These are phyloP conservation scores for Hippophae gyantsensis DNA, from an alignment of 306 rosid species.

Conservation along the genomic window DNA sequence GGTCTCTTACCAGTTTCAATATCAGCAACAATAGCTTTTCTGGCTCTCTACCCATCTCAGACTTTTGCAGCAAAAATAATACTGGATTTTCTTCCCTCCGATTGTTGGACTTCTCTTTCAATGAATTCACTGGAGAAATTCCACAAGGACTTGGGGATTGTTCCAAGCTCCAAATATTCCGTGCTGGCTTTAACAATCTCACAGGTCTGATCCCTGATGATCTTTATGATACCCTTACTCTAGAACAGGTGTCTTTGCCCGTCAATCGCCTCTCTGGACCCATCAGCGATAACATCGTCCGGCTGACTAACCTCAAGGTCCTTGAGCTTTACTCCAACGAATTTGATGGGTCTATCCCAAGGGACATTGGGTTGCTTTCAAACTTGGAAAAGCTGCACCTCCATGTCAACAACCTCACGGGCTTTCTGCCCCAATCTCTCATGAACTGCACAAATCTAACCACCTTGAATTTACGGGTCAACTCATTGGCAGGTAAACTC, in stretches of 20 bases:
- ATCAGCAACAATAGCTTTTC: constrained; percentile 67
- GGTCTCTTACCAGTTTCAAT: constrained; percentile 49
- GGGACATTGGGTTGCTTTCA: constrained; percentile 51
- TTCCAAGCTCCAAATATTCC: constrained; percentile 48
- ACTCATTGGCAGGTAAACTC: constrained; percentile 51
- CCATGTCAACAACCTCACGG: constrained; percentile 62
- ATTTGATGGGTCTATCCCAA: constrained; percentile 45
- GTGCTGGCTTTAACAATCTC: constrained; percentile 71
- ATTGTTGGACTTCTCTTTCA: constrained; percentile 60
- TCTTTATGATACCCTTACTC: constrained; percentile 34
- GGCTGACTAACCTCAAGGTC: constrained; percentile 44
- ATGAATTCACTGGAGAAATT: constrained; percentile 37
- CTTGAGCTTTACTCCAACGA: constrained; percentile 68
- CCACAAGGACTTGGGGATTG: constrained; percentile 50
- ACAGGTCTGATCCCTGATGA: constrained; percentile 57
- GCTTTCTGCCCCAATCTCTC: constrained; percentile 52
- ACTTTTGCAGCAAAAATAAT: constrained; percentile 29
- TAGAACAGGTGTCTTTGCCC: constrained; percentile 52
- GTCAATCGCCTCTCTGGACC: constrained; percentile 46
- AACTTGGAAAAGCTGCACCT: constrained; percentile 50
- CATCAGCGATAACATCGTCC: constrained; percentile 33
- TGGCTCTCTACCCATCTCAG: constrained; percentile 50
- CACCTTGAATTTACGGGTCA: constrained; percentile 66
- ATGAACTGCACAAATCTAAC: constrained; percentile 56
- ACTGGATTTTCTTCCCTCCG: constrained; percentile 19